These are phyloP conservation scores for Akebia trifoliata DNA, from an alignment of 164 flowering plant genomes.

Conservation along the genomic window DNA sequence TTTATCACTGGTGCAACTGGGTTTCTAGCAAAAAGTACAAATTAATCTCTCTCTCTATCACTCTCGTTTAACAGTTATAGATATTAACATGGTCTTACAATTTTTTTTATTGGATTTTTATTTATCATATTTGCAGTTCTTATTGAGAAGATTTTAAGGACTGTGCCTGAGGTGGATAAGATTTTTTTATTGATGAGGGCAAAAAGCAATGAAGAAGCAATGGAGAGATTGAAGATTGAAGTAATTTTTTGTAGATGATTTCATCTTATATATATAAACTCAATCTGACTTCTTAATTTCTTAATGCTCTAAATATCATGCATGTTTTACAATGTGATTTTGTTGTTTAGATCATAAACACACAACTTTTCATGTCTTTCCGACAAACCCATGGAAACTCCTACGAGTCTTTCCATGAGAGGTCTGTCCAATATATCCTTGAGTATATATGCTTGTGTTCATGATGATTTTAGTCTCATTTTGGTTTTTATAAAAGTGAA, in stretches of 20 bases:
- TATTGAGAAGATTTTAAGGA: slow-evolving; percentile 80
- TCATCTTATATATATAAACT: too few relatives aligned
- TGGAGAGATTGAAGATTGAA: slow-evolving; percentile 65
- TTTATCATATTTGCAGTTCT: slow-evolving; percentile 50
- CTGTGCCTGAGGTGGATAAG: slow-evolving; percentile 78
- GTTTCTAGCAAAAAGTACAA: slow-evolving; percentile 56
- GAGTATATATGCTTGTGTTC: too few relatives aligned
- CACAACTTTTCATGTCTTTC: slow-evolving; percentile 69
- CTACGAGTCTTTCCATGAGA: too few relatives aligned
- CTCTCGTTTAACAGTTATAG: too few relatives aligned
- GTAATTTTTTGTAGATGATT: slow-evolving; percentile 29
- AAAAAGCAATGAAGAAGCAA: slow-evolving; percentile 57
- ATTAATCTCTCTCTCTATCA: not conserved
- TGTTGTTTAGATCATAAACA: slow-evolving; percentile 46
- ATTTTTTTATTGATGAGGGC: slow-evolving; percentile 80
- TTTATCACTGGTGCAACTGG: slow-evolving; percentile 44
- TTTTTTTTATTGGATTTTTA: not conserved
- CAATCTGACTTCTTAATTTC: not conserved
- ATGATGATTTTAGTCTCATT: slow-evolving; percentile 36
- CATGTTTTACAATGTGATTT: not conserved
- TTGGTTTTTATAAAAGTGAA: slow-evolving; percentile 28
- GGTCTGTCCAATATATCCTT: too few relatives aligned
- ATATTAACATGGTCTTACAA: too few relatives aligned
- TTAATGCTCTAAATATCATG: not conserved
- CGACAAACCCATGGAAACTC: slow-evolving; percentile 61